phyloP scores from a whole-genome alignment of 176 grass and related monocot species.

The Tillandsia leiboldiana region DNA sequence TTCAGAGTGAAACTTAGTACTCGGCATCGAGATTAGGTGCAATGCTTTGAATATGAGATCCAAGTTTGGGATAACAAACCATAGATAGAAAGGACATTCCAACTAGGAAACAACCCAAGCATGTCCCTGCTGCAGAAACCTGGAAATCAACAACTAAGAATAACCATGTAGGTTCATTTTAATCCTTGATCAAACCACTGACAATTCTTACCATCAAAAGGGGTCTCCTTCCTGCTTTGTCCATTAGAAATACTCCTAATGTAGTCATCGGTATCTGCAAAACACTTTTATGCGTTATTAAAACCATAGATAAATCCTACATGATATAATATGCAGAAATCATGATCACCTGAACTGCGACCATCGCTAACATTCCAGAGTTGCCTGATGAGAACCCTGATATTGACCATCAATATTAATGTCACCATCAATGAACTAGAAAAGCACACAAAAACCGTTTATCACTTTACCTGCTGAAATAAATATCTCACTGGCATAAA shows the following conservation, averaged over 20 bases:
- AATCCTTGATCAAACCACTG: conserved; percentile 3
- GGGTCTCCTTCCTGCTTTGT: conserved; percentile 74
- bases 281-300: conserved; percentile 10
- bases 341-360: conserved; percentile 41
- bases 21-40: background rate
- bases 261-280: conserved; percentile 69
- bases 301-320: conserved; percentile 13
- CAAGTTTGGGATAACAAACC: conserved; percentile 21
- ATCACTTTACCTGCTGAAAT: conserved; percentile 66
- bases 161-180: background rate
- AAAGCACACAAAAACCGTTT: background rate
- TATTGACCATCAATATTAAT: conserved; percentile 8
- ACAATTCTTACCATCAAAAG: conserved; percentile 53
- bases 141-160: conserved; percentile 21
- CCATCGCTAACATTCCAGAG: conserved; percentile 75
- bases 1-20: background rate
- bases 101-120: conserved; percentile 63
- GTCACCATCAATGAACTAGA: background rate
- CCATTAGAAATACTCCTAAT: conserved; percentile 64
- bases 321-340: too few relatives aligned
- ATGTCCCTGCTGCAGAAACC: conserved; percentile 79
- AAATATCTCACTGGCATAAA: conserved; percentile 92
- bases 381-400: conserved; percentile 75
- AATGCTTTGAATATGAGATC: background rate
- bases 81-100: conserved; percentile 63